phyloP scores from a whole-genome alignment of 805 yeast genomes.

The Wickerhamiella siamensis region DNA sequence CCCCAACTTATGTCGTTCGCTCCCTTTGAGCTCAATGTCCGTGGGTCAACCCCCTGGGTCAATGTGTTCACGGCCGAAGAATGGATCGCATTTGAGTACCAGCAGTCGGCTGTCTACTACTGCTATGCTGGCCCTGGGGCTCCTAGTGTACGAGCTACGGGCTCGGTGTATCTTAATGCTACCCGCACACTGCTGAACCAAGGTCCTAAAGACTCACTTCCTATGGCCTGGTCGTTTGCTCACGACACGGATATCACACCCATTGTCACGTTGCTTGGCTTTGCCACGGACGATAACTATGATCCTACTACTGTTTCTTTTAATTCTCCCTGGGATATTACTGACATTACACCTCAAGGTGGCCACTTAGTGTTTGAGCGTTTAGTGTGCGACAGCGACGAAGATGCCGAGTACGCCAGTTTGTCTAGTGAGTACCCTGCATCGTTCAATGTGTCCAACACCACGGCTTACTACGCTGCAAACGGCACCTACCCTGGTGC shows the following conservation, averaged over 20 bases:
- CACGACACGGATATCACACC: slow-evolving; percentile 47
- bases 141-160: slow-evolving; percentile 23
- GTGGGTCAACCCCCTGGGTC: slow-evolving; percentile 31
- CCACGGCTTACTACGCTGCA: slow-evolving; percentile 6
- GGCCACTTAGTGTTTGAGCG: slow-evolving; percentile 23
- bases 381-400: slow-evolving; percentile 26
- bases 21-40: slow-evolving; percentile 37
- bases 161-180: slow-evolving; percentile 36
- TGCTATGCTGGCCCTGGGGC: slow-evolving; percentile 22
- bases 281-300: slow-evolving; percentile 29
- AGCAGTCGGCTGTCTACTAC: slow-evolving; percentile 14
- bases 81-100: slow-evolving; percentile 20
- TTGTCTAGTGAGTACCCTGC: slow-evolving; percentile 8
- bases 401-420: slow-evolving; percentile 1
- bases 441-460: slow-evolving; percentile 9
- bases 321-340: slow-evolving; percentile 32
- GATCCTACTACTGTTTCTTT: slow-evolving; percentile 32
- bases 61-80: slow-evolving; percentile 22
- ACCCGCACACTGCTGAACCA: slow-evolving; percentile 33
- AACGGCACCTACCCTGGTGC: slow-evolving; percentile 11
- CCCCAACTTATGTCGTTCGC: slow-evolving; percentile 31
- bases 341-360: slow-evolving; percentile 27
- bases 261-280: slow-evolving; percentile 35
- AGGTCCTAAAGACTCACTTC: slow-evolving; percentile 24
- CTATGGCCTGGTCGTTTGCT: slow-evolving; percentile 36